Percentiles rank a stretch among this genome's conserved stretches.
Conservation (phyloP, 306 rosid genomes). For the Corylus americana region DNA sequence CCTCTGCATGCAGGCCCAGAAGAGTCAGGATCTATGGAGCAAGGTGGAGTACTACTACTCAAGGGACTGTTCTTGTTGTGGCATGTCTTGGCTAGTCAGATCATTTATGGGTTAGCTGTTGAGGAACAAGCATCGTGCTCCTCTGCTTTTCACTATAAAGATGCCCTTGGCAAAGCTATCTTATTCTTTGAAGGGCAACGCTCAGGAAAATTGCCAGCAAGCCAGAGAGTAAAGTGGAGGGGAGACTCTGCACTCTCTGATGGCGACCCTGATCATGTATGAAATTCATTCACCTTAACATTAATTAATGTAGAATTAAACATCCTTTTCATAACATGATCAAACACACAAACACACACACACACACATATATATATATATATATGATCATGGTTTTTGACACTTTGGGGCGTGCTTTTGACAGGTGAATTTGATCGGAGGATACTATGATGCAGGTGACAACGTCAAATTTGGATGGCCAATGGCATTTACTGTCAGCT, state of each 20-base stretch:
- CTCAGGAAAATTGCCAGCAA: constrained; percentile 63
- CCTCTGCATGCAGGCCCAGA: constrained; percentile 2
- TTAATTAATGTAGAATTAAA: neutral
- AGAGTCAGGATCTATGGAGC: constrained; percentile 2
- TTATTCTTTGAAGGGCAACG: constrained; percentile 89
- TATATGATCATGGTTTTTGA: no score
- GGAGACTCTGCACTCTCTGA: constrained; percentile 79
- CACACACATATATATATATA: no score
- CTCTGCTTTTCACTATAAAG: constrained; percentile 41
- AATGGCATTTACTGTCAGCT: constrained; percentile 64
- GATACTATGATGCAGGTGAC: constrained; percentile 93
- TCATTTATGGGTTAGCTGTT: constrained; percentile 27
- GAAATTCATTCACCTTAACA: neutral
- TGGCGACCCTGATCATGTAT: constrained; percentile 59
- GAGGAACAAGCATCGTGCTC: constrained; percentile 23
- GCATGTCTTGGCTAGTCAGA: constrained; percentile 28
- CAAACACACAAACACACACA: no score
- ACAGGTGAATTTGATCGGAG: constrained; percentile 78
- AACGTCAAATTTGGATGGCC: constrained; percentile 91
- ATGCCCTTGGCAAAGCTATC: constrained; percentile 70
- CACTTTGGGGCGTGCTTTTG: neutral
- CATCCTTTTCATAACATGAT: neutral
- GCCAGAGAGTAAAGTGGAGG: constrained; percentile 70
- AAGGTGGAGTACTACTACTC: constrained; percentile 21
- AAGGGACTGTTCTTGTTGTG: constrained; percentile 38